Evolutionary conservation across 805 yeast genomes (phyloP), one percentile per base, ranked within the genome.

Genomic region (Metschnikowia hibisci): DNA sequence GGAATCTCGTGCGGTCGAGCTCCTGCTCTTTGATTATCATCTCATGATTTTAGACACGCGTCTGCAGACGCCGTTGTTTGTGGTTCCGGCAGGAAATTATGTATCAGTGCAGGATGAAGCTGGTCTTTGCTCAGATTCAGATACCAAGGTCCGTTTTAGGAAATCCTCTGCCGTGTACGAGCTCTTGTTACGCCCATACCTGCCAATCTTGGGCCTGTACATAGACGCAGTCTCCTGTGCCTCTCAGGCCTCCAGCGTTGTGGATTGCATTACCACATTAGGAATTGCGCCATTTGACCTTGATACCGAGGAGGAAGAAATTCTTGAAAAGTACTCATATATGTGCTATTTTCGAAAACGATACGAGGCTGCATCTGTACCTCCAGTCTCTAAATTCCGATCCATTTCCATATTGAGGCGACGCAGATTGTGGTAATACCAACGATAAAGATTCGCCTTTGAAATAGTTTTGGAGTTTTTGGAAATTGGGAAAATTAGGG

Each of bases 271-370:
- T 18, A 10, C 45, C 11, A 43, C 39, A 12, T 42, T 45, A 3
- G n/a, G 29, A 4, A 10, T 45, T 12, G 50, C 50, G 5, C 36
- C 22, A n/a, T 42, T 29, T 14, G 51, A 48, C 26, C 14, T 48
- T 6, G 16, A 25, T n/a, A 14, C 47, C 20, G 39, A 37, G 4
- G 12, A 12, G 4, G 32, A 36, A 1, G 34, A 26, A 3, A 26
- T 30, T 4, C 14, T 32, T 10, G 32, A 20, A 13, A 26, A 43
- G 20, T 29, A 20, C 13, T 20, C 23, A 10, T 7, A 25, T 11
- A 11, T 37, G 11, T 48, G 51, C 38, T 45, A 48, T 23, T 48
- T 48, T 18, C 42, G 44, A 15, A 41, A 42, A 32, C 30, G 22
- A 5, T 25, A 26, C 9, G 32, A 18, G 7, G 23, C 16, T 4